Conservation (phyloP, 345 rosid species). For the Syzygium jambos region DNA sequence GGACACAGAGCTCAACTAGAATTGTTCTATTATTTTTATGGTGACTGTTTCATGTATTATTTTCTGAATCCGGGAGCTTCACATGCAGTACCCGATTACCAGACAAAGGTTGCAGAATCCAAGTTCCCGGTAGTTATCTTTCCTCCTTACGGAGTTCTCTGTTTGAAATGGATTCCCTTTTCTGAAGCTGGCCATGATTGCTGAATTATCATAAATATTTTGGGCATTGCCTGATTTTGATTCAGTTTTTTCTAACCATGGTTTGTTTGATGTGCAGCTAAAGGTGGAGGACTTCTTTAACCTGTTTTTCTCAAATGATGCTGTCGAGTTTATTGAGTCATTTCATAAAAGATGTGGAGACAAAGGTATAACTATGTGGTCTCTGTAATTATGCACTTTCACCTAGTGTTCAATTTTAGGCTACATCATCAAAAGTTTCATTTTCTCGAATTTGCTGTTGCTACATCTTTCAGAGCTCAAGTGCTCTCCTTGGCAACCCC, state of each 20-base stretch:
- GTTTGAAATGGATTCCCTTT: neutral
- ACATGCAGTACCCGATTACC: conserved; percentile 64
- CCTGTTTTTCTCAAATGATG: conserved; percentile 67
- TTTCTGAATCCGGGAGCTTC: neutral
- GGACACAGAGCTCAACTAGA: neutral
- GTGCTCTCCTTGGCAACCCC: conserved; percentile 69
- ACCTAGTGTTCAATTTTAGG: neutral
- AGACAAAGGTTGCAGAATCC: conserved; percentile 65
- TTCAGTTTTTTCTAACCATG: neutral
- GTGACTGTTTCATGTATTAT: neutral
- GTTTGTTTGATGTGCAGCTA: conserved; percentile 41
- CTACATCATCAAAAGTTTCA: neutral
- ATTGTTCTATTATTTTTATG: neutral
- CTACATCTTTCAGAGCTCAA: conserved; percentile 53
- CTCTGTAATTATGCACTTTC: neutral
- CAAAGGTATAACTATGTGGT: conserved; percentile 51
- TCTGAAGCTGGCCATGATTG: neutral
- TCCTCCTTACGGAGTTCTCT: neutral
- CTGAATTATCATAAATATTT: neutral
- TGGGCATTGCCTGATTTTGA: neutral
- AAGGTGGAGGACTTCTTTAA: conserved; percentile 73
- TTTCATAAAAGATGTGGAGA: conserved; percentile 84
- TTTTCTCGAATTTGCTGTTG: neutral
- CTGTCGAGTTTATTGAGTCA: conserved; percentile 53
- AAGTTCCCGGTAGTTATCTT: conserved; percentile 55